Base-by-base conservation (phyloP, 805 yeast species). In the Alloascoidea africana region DNA sequence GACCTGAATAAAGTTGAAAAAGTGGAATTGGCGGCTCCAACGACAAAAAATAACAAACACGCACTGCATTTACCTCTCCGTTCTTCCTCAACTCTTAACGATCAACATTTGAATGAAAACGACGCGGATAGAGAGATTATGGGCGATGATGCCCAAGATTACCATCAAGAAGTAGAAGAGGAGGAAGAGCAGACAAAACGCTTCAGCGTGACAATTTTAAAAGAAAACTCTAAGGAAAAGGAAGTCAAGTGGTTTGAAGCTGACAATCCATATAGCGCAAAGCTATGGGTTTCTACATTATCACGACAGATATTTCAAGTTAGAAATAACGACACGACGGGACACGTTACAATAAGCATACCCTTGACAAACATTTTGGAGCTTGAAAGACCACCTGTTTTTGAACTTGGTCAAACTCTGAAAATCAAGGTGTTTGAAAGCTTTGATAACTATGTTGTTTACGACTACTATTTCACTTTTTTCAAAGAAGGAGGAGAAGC, bases 281-380 rank as follows among this genome's bases (percentile, higher is more conserved):
- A 81, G 41, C 69, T 76, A 14, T 89, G 97, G 97, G 76, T 72
- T 35, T 74, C 76, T 38, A 58, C 68, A 5, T 55, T 89, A 34
- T 82, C 79, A 44, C 83, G 81, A 48, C 77, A 78, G 38, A 73
- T 84, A 1, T 89, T 89, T 56, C 66, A 86, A 1, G 67, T 79
- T 32, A 66, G 79, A 38, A 81, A 83, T 52, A n/a, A n/a, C n/a
- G n/a, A n/a, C n/a, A 62, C 67, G 16, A 77, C 76, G 8, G 76
- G 77, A 46, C 76, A 77, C 41, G 91, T 84, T 11, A 69, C 81
- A 15, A 62, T 87, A 14, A 80, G 81, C 46, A 71, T 89, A 3
- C 96, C 96, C 0, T 49, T 80, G 17, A 68, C 63, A 27, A 79
- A 78, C 47, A 59, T 89, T 13, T 49, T 79, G 5, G 81, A 77